Base-by-base conservation (phyloP, 805 yeast genomes). In the Yamadazyma endophytica region DNA sequence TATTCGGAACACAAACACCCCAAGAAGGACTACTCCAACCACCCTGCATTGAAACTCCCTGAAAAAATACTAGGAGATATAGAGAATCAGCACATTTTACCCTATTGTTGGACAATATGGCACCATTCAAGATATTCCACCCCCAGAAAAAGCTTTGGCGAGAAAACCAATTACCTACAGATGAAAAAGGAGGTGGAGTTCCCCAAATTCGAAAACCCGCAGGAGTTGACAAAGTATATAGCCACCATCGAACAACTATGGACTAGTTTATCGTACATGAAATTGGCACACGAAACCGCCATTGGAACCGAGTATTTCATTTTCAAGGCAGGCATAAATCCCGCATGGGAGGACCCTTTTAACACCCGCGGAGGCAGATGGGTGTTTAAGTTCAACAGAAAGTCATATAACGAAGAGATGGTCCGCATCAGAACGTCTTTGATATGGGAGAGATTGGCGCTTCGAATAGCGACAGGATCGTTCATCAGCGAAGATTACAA, bases 341-440 rank as follows among this genome's bases (percentile, higher is more conserved):
- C 85, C 8, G 71, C 75, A 29, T 78, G 85, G 83, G 83, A 78
- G 47, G 83, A 79, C 47, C 78, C 79, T 6, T 58, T 66, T 29
- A 78, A 78, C 47, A 54, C 68, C 37, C 58, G 63, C 31, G 84
- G 84, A 21, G 84, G 85, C 2, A 58, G 82, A 43, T 77, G 82
- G 82, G 66, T 73, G 13, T 70, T 76, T 42, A 60, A 77, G 40
- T 67, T 75, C 43, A 52, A 58, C 44, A 56, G 73, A 24, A 50
- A 64, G 4, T 34, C 40, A 13, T 42, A 40, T 28, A 46, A 42
- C 24, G 42, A 35, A 18, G 58, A 53, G 15, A 13, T 43, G 9
- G 49, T 57, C 36, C 46, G 66, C 42, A 52, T 50, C 33, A 43
- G 71, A 29, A 56, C 64, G 13, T 47, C 58, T 18, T 52, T 73